A percentile compares a stretch with the other conserved stretches of the same genome.
phyloP scores from a whole-genome alignment of 345 rosid species.

The Populus davidiana region DNA sequence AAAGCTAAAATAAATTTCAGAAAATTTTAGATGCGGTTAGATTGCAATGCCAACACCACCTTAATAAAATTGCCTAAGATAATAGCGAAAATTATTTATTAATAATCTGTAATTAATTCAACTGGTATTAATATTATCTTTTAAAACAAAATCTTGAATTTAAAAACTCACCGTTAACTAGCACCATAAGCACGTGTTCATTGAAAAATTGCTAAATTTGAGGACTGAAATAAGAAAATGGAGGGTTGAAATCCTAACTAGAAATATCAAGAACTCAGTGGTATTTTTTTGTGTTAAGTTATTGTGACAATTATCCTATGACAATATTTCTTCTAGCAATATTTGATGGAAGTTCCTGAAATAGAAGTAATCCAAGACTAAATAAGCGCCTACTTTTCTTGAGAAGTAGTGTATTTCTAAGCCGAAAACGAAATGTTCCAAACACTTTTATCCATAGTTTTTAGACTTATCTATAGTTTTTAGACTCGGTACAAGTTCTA shows the following conservation, averaged over 20 bases:
- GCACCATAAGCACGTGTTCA: neutral
- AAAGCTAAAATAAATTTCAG: no score
- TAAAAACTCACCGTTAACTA: neutral
- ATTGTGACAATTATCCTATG: neutral
- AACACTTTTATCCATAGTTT: neutral
- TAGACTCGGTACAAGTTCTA: no score
- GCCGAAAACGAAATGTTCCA: constrained; percentile 17
- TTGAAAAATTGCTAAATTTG: neutral
- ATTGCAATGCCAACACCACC: no score
- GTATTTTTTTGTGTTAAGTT: constrained; percentile 1
- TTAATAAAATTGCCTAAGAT: neutral
- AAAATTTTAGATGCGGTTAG: no score
- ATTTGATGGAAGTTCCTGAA: neutral
- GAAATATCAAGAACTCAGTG: neutral
- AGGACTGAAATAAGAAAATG: neutral
- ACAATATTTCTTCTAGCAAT: neutral
- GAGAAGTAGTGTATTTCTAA: neutral
- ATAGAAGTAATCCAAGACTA: neutral
- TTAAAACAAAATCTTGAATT: no score
- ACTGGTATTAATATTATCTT: no score
- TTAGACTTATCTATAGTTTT: no score
- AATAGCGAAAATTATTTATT: neutral
- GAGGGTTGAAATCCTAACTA: neutral
- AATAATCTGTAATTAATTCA: no score
- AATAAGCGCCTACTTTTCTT: no score